Evolutionary conservation across 2,329 filamentous ascomycete genomes (phyloP).

Genomic region (Pezicula neosporulosa): DNA sequence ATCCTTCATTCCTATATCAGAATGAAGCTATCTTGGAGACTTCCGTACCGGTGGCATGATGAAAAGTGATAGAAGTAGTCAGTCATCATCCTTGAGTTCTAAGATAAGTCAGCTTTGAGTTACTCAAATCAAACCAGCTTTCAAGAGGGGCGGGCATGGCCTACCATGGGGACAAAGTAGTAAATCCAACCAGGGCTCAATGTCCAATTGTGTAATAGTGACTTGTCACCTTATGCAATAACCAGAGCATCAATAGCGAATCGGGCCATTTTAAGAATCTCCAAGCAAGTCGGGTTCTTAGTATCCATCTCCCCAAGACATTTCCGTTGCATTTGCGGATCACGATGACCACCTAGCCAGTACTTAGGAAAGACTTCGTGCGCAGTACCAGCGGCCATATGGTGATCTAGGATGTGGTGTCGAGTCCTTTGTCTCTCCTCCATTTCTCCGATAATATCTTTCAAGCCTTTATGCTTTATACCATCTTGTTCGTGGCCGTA

Average conservation of each 20-base stretch:
- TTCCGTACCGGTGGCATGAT: too few relatives aligned
- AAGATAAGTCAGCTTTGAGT: too few relatives aligned
- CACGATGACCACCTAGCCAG: not conserved
- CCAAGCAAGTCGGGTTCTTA: slow-evolving; percentile 40
- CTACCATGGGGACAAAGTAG: too few relatives aligned
- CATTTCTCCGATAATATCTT: slow-evolving; percentile 50
- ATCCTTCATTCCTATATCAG: too few relatives aligned
- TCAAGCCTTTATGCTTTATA: slow-evolving; percentile 44
- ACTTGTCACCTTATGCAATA: slow-evolving; percentile 39
- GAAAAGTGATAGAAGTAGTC: too few relatives aligned
- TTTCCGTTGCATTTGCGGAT: not conserved
- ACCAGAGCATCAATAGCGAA: slow-evolving; percentile 50
- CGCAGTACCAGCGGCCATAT: slow-evolving; percentile 36
- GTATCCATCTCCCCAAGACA: slow-evolving; percentile 27
- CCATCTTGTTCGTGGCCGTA: slow-evolving; percentile 42
- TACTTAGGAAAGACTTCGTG: not conserved
- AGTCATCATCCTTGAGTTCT: too few relatives aligned
- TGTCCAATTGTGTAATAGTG: too few relatives aligned
- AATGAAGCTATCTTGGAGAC: too few relatives aligned
- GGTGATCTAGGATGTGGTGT: slow-evolving; percentile 46
- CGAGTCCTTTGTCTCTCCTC: slow-evolving; percentile 46
- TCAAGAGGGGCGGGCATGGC: too few relatives aligned
- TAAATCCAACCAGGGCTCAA: too few relatives aligned
- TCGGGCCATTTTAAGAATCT: slow-evolving; percentile 51
- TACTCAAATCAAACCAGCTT: too few relatives aligned